These are phyloP conservation scores for Phytophthora macrochlamydospora DNA, from an alignment of 352 stramenopile genomes.

Conservation along the genomic window DNA sequence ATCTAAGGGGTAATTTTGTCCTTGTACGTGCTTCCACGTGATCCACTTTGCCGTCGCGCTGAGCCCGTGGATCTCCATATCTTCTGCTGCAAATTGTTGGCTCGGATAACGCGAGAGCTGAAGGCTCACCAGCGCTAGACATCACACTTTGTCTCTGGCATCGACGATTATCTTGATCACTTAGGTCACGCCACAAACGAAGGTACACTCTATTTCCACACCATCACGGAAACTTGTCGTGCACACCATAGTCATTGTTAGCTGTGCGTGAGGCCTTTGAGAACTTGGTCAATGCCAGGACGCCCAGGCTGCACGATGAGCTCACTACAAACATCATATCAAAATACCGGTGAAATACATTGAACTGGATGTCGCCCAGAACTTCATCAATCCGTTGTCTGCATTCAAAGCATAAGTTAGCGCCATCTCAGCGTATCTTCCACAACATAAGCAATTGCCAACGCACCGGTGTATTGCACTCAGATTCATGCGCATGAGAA, in stretches of 20 bases:
- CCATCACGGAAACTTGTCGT: slow-evolving; percentile 81
- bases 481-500: slow-evolving; percentile 90
- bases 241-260: slow-evolving; percentile 73
- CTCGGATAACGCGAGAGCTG: too few species aligned
- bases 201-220: too few species aligned
- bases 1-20: too few species aligned
- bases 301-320: slow-evolving; percentile 60
- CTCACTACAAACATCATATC: slow-evolving; percentile 88
- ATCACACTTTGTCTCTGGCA: too few species aligned
- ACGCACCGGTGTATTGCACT: slow-evolving; percentile 65
- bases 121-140: too few species aligned
- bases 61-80: too few species aligned
- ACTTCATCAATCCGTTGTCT: slow-evolving; percentile 85
- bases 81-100: too few species aligned
- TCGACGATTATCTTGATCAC: too few species aligned
- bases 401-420: slow-evolving; percentile 1
- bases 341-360: slow-evolving; percentile 86
- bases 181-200: too few species aligned
- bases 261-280: slow-evolving; percentile 78
- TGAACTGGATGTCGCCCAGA: slow-evolving; percentile 83
- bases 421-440: background rate
- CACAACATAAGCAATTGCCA: slow-evolving; percentile 3
- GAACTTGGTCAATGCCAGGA: slow-evolving; percentile 72
- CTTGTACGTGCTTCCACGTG: too few species aligned
- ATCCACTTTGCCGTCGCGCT: too few species aligned